Percentiles rank a stretch among this genome's conserved stretches.
These are phyloP conservation scores for Themeda triandra DNA, from an alignment of 176 grass and related monocot genomes.

Conservation along the genomic window DNA sequence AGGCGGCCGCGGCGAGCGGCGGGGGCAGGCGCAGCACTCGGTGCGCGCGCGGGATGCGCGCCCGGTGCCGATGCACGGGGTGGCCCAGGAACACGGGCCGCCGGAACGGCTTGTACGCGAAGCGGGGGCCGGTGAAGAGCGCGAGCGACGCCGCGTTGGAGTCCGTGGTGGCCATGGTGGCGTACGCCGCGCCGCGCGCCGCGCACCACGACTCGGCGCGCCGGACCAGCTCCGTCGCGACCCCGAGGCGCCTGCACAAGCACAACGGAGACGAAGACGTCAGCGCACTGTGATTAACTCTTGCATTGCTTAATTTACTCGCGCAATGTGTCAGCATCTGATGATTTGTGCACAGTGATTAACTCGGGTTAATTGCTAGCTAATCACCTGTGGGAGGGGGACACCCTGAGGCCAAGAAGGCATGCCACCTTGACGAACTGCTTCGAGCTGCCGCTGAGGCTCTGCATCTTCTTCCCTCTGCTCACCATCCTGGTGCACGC, in stretches of 20 bases:
- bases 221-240: constrained; percentile 59
- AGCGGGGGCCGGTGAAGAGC: constrained; percentile 60
- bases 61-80: constrained; percentile 61
- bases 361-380: not conserved
- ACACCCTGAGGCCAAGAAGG: constrained; percentile 78
- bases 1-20: constrained; percentile 39
- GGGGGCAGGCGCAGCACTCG: constrained; percentile 53
- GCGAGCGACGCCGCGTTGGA: constrained; percentile 68
- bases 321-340: not conserved
- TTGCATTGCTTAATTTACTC: constrained; percentile 4
- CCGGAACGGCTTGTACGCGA: constrained; percentile 68
- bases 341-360: not conserved
- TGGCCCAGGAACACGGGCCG: constrained; percentile 57
- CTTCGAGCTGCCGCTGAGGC: not conserved
- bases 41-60: constrained; percentile 31
- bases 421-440: constrained; percentile 57
- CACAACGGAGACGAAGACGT: not conserved
- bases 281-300: not conserved
- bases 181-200: constrained; percentile 47
- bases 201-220: constrained; percentile 54
- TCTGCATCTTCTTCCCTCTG: constrained; percentile 23
- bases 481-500: constrained; percentile 64
- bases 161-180: constrained; percentile 65
- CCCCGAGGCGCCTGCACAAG: constrained; percentile 54
- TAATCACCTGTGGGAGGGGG: constrained; percentile 59